Evolutionary conservation across 805 yeast genomes (phyloP).

Genomic region (Monosporozyma aquatica): DNA sequence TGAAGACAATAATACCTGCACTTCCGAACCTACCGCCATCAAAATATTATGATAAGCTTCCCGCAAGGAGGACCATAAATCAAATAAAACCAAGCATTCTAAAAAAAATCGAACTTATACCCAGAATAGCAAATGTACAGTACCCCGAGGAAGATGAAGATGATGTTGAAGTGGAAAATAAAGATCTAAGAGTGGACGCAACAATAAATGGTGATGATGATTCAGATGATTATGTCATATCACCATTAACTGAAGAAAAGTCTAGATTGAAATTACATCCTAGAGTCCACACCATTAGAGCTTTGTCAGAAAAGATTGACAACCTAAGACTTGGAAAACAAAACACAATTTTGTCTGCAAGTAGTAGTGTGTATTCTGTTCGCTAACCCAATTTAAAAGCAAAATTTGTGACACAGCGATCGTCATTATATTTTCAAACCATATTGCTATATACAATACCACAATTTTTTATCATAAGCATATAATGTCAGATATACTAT

Average conservation of each 20-base stretch:
- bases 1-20: neutral
- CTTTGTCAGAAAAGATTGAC: slow-evolving; percentile 1
- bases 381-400: too few species aligned
- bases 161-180: slow-evolving; percentile 8
- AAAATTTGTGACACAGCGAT: too few species aligned
- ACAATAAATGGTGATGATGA: neutral
- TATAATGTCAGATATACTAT: too few species aligned
- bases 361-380: slow-evolving; percentile 2
- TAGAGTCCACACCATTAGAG: neutral
- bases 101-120: neutral
- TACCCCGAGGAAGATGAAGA: too few species aligned
- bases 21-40: neutral
- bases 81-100: neutral
- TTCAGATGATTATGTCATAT: slow-evolving; percentile 1
- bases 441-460: too few species aligned
- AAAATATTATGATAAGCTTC: neutral
- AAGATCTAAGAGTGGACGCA: too few species aligned
- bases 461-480: too few species aligned
- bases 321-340: neutral
- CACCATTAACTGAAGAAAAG: neutral
- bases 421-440: too few species aligned
- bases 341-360: neutral
- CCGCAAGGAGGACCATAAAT: neutral
- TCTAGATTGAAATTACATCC: neutral
- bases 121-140: too few species aligned